These are phyloP conservation scores for Talaromyces atroroseus DNA, from an alignment of 2,329 filamentous ascomycete species.

Conservation along the genomic window DNA sequence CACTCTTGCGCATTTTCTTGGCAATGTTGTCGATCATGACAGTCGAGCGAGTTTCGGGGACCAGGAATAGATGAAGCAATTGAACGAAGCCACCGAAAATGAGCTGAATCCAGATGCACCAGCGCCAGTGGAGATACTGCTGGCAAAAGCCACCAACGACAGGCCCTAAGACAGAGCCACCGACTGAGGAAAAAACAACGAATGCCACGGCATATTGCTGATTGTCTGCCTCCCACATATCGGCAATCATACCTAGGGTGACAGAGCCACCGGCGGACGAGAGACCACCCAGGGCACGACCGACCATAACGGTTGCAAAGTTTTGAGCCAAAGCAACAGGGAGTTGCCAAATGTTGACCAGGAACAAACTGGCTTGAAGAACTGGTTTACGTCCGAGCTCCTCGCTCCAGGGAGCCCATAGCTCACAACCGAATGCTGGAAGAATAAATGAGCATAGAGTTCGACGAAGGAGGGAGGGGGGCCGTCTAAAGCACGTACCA, in stretches of 20 bases:
- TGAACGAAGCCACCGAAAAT: constrained; percentile 70
- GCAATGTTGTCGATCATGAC: constrained; percentile 75
- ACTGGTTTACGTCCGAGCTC: constrained; percentile 74
- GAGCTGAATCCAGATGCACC: constrained; percentile 80
- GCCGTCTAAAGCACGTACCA: constrained; percentile 5
- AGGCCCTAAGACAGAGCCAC: constrained; percentile 69
- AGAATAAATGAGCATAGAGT: neutral
- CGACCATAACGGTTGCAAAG: constrained; percentile 64
- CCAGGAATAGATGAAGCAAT: constrained; percentile 59
- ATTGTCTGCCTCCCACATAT: constrained; percentile 64
- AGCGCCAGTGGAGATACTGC: constrained; percentile 62
- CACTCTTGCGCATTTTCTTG: constrained; percentile 62
- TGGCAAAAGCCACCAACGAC: constrained; percentile 75
- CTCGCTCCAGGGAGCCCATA: constrained; percentile 85
- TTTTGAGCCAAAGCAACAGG: constrained; percentile 69
- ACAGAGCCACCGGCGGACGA: constrained; percentile 68
- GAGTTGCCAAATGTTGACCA: constrained; percentile 74
- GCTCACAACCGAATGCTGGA: constrained; percentile 71
- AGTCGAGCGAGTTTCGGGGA: constrained; percentile 72
- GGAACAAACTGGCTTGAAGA: constrained; percentile 64
- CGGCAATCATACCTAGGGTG: constrained; percentile 69
- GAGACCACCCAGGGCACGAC: constrained; percentile 64
- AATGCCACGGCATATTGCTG: constrained; percentile 73
- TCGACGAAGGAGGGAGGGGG: neutral
- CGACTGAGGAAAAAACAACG: constrained; percentile 73